A percentile compares a stretch with the other conserved stretches of the same genome.
Evolutionary conservation across 2,329 filamentous ascomycete genomes (phyloP).

Genomic region (Ascochyta rabiei): DNA sequence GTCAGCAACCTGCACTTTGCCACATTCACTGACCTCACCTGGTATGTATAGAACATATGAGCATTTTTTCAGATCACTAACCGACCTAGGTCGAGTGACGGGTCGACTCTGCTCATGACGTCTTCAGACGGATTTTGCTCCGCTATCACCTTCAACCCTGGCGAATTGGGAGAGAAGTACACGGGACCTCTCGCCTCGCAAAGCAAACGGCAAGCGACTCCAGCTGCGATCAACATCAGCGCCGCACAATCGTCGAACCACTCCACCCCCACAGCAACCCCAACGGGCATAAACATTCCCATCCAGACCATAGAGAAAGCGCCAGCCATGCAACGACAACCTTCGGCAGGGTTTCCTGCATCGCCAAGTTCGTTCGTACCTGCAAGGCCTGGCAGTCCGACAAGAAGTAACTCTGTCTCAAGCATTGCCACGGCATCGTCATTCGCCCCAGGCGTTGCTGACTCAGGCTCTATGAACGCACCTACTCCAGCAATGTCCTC

Average conservation of each 20-base stretch:
- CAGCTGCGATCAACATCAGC: conserved; percentile 51
- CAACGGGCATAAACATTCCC: conserved; percentile 68
- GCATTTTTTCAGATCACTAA: conserved; percentile 9
- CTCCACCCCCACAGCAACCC: conserved; percentile 73
- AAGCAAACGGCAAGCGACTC: conserved; percentile 35
- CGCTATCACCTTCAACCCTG: conserved; percentile 78
- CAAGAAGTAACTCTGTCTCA: conserved; percentile 84
- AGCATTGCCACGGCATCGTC: conserved; percentile 73
- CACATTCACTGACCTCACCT: conserved; percentile 94
- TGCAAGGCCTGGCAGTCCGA: conserved; percentile 73
- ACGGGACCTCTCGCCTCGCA: conserved; percentile 63
- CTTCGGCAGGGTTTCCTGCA: conserved; percentile 61
- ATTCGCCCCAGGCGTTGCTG: conserved; percentile 46
- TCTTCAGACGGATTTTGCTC: conserved; percentile 99
- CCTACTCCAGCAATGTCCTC: conserved; percentile 79
- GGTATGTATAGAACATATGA: conserved; percentile 63
- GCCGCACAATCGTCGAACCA: conserved; percentile 60
- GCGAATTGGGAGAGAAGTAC: conserved; percentile 84
- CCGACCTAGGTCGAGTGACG: conserved; percentile 71
- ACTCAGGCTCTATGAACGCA: conserved; percentile 65
- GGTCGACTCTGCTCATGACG: conserved; percentile 84
- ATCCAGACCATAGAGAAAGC: conserved; percentile 54
- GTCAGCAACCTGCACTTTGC: conserved; percentile 98
- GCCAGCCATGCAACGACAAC: conserved; percentile 59
- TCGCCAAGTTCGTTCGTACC: conserved; percentile 63